A percentile compares a stretch with the other conserved stretches of the same genome.
These are phyloP conservation scores for Adansonia gregorii DNA, from an alignment of 441 rosid genomes.

Conservation along the genomic window DNA sequence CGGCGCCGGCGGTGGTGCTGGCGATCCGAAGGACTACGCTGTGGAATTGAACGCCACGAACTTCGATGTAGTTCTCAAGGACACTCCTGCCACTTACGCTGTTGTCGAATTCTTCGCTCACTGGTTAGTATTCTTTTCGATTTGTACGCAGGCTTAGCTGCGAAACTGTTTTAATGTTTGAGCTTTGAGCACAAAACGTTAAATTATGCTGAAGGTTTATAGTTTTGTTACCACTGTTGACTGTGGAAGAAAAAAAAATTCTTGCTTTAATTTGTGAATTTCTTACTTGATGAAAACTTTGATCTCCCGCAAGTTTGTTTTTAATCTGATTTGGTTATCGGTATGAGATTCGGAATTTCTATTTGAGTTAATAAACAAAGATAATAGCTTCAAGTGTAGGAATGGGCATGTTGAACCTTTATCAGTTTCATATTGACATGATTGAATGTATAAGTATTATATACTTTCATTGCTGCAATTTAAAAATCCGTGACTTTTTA, in stretches of 20 bases:
- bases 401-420: constrained; percentile 1
- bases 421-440: neutral
- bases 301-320: neutral
- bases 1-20: constrained; percentile 26
- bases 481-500: neutral
- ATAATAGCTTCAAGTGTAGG: neutral
- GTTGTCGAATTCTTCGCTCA: constrained; percentile 91
- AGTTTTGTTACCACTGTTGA: neutral
- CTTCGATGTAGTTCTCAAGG: constrained; percentile 66
- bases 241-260: neutral
- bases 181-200: neutral
- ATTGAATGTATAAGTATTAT: neutral
- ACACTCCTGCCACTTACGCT: constrained; percentile 72
- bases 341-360: neutral
- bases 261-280: neutral
- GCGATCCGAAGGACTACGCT: constrained; percentile 47
- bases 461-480: neutral
- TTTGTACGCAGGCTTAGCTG: neutral
- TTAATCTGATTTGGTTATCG: neutral
- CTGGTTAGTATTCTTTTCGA: constrained; percentile 55
- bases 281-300: neutral
- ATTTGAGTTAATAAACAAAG: constrained; percentile 4
- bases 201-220: neutral
- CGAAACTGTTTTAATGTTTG: neutral
- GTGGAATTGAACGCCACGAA: constrained; percentile 68